Base-by-base conservation (phyloP, 768 basidiomycete genomes). In the Lactarius sp. region DNA sequence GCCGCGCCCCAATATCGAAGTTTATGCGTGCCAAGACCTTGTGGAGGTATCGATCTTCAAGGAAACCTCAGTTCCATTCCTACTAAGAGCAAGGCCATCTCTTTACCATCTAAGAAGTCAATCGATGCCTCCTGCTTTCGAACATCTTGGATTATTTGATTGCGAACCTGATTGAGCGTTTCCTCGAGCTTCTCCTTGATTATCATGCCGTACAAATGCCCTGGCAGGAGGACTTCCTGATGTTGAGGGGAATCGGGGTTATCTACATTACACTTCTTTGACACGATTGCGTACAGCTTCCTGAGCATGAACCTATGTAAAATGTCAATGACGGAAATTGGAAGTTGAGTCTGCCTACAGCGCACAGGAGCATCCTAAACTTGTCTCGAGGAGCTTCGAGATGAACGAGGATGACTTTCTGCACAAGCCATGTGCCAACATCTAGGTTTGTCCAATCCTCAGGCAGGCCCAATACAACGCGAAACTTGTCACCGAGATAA, bases 221-320 rank as follows among this genome's bases (percentile, higher is more conserved):
- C 97, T 1, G 97, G 97, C 6, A 98, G 84, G 13, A 99, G 82
- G 52, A 96, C 94, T 72, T 99, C 97, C 73, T 99, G 97, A 71
- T 98, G 92, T 73, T 98, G 96, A 63, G 97, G 94, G 1, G 95
- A 98, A 81, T 99, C 97, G 5, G 97, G 95, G 73, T 98, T 98
- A 77, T 99, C 97, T 56, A 90, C 82, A 69, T 90, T 90, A 68
- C 92, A 97, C 49, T 88, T 84, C 49, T 88, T 87, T 5, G 94
- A 95, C 7, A 98, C 94, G 18, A 94, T 78, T 1, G 92, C 83
- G 70, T 92, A 98, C 13, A 99, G 79, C 75, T 98, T 99, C 66
- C 94, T 88, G 36, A 98, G 80, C 97, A 98, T 98, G 78, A 94
- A 98, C 42, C 95, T 98, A 70, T 22, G 20, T 53, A 36, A 46